Base-by-base conservation (phyloP, 2,329 filamentous ascomycete genomes). In the Hyphodiscus sp. region DNA sequence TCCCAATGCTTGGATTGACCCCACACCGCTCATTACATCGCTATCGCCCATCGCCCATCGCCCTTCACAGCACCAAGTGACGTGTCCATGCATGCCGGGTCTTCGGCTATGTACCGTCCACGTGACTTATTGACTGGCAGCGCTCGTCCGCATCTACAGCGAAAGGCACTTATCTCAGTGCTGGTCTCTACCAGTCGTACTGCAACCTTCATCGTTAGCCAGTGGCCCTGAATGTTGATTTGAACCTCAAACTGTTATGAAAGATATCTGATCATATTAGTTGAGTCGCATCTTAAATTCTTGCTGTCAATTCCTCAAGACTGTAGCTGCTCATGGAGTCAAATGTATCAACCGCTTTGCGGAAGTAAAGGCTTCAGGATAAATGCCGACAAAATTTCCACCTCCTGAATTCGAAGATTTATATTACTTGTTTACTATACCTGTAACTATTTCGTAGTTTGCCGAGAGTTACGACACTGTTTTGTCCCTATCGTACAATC, bases 1-100 rank as follows among this genome's bases (percentile, higher is more conserved):
- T 49, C 47, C 38, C 26, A 26, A 49, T 20, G 20, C 47, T 41
- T 49, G 29, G 29, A 49, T 49, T 2, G 20, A 49, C 47, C 47
- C 47, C 23, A 26, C 23, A 26, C 23, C 23, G 23, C 23, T 26
- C 23, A 26, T 26, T 26, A 8, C 23, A 3, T 26, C 8, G 23
- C 23, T 8, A 8, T 26, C 47, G 29, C 47, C 29, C 47, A 20
- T 30, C 46, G 20, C 18, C 20, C 23, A 47, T 48, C 46, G 46
- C 26, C 33, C 46, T 41, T 18, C 29, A 20, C 33, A 41, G 47
- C 15, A 41, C 41, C 18, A 30, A 26, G 16, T 33, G 16, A 19
- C 33, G 29, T 49, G 29, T 10, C 16, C 13, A 18, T 13, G 23
- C 16, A 1, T 16, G 18, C 45, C 45, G 26, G 45, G 45, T 20